These are phyloP conservation scores for Artemisia argyi DNA, from an alignment of 129 eudicot species.

Conservation along the genomic window DNA sequence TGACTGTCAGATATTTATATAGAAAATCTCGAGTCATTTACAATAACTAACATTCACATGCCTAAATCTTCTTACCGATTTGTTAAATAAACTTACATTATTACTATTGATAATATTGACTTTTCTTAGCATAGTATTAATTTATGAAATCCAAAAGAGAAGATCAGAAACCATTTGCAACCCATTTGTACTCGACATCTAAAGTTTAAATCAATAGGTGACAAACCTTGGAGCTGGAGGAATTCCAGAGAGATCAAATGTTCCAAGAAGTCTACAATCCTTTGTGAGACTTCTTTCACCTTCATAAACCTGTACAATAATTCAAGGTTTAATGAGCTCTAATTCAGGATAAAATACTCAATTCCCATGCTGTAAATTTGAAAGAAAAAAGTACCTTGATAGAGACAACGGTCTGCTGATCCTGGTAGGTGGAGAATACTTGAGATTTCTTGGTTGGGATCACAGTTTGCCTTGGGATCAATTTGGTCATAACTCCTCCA, in stretches of 20 bases:
- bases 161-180: too few relatives aligned
- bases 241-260: conserved; percentile 55
- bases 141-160: too few relatives aligned
- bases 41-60: too few relatives aligned
- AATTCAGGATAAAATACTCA: conserved; percentile 40
- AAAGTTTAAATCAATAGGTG: neutral
- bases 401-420: too few relatives aligned
- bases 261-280: conserved; percentile 51
- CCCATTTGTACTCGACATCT: too few relatives aligned
- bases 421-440: conserved; percentile 1
- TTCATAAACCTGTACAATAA: conserved; percentile 60
- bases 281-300: conserved; percentile 66
- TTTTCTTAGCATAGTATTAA: too few relatives aligned
- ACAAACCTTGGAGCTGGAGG: conserved; percentile 33
- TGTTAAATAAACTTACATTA: too few relatives aligned
- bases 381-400: too few relatives aligned
- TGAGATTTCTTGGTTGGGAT: conserved; percentile 63
- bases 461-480: conserved; percentile 65
- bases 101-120: too few relatives aligned
- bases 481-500: conserved; percentile 69
- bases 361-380: conserved; percentile 32
- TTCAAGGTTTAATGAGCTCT: conserved; percentile 31
- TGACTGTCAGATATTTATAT: too few relatives aligned
- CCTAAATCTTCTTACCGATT: too few relatives aligned
- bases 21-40: too few relatives aligned